phyloP scores from a whole-genome alignment of 1,139 yeast species.

The Candida tropicalis region DNA sequence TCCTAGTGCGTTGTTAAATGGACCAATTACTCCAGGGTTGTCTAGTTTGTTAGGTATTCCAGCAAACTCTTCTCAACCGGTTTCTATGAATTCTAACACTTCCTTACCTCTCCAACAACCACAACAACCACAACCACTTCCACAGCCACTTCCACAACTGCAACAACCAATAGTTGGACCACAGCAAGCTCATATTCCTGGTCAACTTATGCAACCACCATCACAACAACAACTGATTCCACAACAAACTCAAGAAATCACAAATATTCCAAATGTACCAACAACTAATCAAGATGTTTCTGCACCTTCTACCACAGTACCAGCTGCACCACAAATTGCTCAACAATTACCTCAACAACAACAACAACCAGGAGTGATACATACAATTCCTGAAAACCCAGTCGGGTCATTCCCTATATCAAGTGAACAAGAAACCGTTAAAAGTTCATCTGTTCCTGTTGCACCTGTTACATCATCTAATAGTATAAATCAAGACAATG shows the following conservation, averaged over 20 bases:
- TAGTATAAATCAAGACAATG: too few relatives aligned
- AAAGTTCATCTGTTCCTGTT: not conserved
- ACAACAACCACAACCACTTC: slow-evolving; percentile 19
- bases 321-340: not conserved
- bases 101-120: not conserved
- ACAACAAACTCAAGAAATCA: not conserved
- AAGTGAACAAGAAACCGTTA: not conserved
- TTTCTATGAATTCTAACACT: not conserved
- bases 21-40: slow-evolving; percentile 52
- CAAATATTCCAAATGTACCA: not conserved
- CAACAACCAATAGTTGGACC: slow-evolving; percentile 8
- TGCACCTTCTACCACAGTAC: not conserved
- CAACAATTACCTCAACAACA: slow-evolving; percentile 3
- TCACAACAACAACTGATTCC: not conserved
- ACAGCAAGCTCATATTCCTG: not conserved
- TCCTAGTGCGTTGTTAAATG: slow-evolving; percentile 43
- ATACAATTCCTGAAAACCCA: slow-evolving; percentile 5
- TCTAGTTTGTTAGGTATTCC: slow-evolving; percentile 41
- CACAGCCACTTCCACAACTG: slow-evolving; percentile 9
- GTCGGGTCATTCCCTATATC: not conserved
- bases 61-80: slow-evolving; percentile 6
- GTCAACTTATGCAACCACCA: not conserved
- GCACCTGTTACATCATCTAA: not conserved
- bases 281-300: not conserved
- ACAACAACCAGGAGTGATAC: slow-evolving; percentile 1